These are phyloP conservation scores for Punica granatum DNA, from an alignment of 345 rosid genomes.

Conservation along the genomic window DNA sequence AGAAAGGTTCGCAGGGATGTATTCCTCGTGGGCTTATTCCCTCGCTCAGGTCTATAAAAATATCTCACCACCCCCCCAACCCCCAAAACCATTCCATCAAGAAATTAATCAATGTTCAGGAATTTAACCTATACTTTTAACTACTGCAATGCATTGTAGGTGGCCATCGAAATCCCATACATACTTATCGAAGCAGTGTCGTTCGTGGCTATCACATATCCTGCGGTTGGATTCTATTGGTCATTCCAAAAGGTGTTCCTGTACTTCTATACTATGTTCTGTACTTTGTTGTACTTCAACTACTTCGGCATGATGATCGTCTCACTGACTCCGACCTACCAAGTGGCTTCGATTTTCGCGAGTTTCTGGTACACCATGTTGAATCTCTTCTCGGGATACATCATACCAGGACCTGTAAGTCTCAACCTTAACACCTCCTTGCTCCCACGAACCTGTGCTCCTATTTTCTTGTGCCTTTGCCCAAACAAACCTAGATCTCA, in stretches of 20 bases:
- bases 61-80: too few species aligned
- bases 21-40: slow-evolving; percentile 50
- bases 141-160: slow-evolving; percentile 16
- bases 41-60: slow-evolving; percentile 41
- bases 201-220: slow-evolving; percentile 30
- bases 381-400: slow-evolving; percentile 35
- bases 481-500: too few species aligned
- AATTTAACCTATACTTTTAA: background rate
- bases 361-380: slow-evolving; percentile 21
- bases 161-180: slow-evolving; percentile 37
- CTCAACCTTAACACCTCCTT: background rate
- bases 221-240: slow-evolving; percentile 24
- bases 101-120: background rate
- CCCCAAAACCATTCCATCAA: background rate
- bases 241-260: slow-evolving; percentile 34
- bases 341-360: slow-evolving; percentile 27
- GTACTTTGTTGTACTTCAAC: slow-evolving; percentile 31
- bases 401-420: slow-evolving; percentile 44
- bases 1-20: slow-evolving; percentile 54
- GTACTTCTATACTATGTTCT: slow-evolving; percentile 38
- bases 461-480: too few species aligned
- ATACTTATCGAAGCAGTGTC: slow-evolving; percentile 26
- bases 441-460: too few species aligned
- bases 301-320: slow-evolving; percentile 43
- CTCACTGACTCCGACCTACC: slow-evolving; percentile 30